Base-by-base conservation (phyloP, 2,329 filamentous ascomycete genomes). In the Mariannaea sp. region DNA sequence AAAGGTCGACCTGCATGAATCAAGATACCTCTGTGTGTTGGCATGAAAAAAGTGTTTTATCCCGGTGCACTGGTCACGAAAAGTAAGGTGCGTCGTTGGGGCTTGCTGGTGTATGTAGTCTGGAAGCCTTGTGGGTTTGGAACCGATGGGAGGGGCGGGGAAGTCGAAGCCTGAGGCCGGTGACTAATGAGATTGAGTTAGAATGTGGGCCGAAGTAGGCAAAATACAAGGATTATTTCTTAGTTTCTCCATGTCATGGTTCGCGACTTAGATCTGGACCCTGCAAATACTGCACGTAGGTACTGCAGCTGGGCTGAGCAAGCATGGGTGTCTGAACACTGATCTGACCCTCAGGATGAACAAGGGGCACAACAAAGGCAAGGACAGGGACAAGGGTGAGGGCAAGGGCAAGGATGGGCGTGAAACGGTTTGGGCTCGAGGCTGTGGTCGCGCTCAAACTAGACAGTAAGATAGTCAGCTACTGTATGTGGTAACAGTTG, bases 11-110 rank as follows among this genome's bases (percentile, higher is more conserved):
- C 52, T 64, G 55, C 56, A 62, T 39, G 49, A 46, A 47, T 48
- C 39, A 56, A 51, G 51, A 42, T 49, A 38, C 49, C 22, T 48
- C 47, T 33, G 13, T 55, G 55, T 57, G 57, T 54, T 55, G 56
- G 54, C 56, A 56, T 56, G 49, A 45, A 48, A 61, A 5, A 5
- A 50, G 56, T 38, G 53, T 49, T 55, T 57, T 57, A 42, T 41
- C 62, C 46, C 41, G 57, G 58, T 50, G 59, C 63, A 52, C 48
- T 49, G 61, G 62, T 61, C 56, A 33, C 26, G 52, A 65, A 62
- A 64, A 65, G 58, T 50, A 61, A 59, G 16, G 38, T 53, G 41
- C 45, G 49, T 61, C 29, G 39, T 49, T 61, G 56, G 48, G 51
- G 52, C 49, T 58, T 50, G 40, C 53, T 49, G 48, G 55, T 57